phyloP scores from a whole-genome alignment of 73 alveolate species.

The Diophrys appendiculata region DNA sequence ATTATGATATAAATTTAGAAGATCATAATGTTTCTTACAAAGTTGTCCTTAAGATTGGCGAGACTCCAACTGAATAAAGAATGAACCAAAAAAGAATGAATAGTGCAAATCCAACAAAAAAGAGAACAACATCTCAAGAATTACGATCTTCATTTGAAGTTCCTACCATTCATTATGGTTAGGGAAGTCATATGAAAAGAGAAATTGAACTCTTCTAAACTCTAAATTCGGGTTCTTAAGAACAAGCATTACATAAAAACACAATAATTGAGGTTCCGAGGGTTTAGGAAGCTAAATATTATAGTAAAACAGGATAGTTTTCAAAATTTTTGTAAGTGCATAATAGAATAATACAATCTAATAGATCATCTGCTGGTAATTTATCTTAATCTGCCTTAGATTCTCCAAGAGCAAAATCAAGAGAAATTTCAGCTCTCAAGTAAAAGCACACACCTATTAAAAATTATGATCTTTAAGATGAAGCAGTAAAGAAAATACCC shows the following conservation, averaged over 20 bases:
- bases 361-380: too few relatives aligned
- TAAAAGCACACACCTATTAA: too few relatives aligned
- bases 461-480: neutral
- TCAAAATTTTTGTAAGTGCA: neutral
- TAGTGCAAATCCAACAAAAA: neutral
- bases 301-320: neutral
- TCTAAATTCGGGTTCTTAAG: too few relatives aligned
- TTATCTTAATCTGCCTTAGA: too few relatives aligned
- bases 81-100: neutral
- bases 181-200: neutral
- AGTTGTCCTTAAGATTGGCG: constrained; percentile 35
- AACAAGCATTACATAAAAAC: neutral
- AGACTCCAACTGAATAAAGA: neutral
- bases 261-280: neutral
- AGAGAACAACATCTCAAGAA: neutral
- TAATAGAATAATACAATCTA: neutral
- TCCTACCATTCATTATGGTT: neutral
- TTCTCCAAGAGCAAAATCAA: too few relatives aligned
- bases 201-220: too few relatives aligned
- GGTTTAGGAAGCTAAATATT: neutral
- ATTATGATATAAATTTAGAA: constrained; percentile 32
- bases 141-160: neutral
- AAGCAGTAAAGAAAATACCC: neutral
- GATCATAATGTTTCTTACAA: constrained; percentile 22
- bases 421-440: too few relatives aligned